Conservation (phyloP, 1,284 basidiomycete genomes). For the Inonotus obliquus region DNA sequence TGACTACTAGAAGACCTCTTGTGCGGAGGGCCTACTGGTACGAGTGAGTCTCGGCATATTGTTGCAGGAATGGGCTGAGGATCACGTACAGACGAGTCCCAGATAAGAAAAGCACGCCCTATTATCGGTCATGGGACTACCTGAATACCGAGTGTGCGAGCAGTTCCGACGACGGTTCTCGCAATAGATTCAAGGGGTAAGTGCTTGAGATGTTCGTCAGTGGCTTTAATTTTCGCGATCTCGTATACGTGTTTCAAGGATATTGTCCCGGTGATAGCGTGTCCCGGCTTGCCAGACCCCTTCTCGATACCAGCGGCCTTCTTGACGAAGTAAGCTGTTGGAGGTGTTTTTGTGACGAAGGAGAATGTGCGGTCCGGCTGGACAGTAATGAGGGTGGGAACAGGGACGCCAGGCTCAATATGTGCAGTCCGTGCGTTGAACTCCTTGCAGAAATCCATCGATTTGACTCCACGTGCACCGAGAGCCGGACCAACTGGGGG, state of each 20-base stretch:
- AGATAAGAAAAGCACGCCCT: not conserved
- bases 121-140: conserved; percentile 68
- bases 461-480: conserved; percentile 97
- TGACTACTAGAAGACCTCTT: not conserved
- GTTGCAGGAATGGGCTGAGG: not conserved
- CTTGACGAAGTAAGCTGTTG: conserved; percentile 89
- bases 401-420: conserved; percentile 82
- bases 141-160: conserved; percentile 79
- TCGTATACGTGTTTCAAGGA: conserved; percentile 98
- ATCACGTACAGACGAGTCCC: conserved; percentile 2
- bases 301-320: conserved; percentile 89
- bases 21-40: not conserved
- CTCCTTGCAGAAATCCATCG: conserved; percentile 99
- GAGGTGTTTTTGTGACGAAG: conserved; percentile 90
- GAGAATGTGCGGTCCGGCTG: conserved; percentile 94
- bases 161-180: conserved; percentile 83
- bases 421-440: conserved; percentile 91
- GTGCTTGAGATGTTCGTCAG: conserved; percentile 84
- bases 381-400: conserved; percentile 88
- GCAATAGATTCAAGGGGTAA: conserved; percentile 82
- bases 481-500: conserved; percentile 97
- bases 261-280: conserved; percentile 75
- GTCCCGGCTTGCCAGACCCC: conserved; percentile 78
- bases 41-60: not conserved
- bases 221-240: conserved; percentile 96